Evolutionary conservation across 1,284 basidiomycete species (phyloP), one percentile per base, ranked within the genome.

Genomic region (Tranzscheliella williamsii): DNA sequence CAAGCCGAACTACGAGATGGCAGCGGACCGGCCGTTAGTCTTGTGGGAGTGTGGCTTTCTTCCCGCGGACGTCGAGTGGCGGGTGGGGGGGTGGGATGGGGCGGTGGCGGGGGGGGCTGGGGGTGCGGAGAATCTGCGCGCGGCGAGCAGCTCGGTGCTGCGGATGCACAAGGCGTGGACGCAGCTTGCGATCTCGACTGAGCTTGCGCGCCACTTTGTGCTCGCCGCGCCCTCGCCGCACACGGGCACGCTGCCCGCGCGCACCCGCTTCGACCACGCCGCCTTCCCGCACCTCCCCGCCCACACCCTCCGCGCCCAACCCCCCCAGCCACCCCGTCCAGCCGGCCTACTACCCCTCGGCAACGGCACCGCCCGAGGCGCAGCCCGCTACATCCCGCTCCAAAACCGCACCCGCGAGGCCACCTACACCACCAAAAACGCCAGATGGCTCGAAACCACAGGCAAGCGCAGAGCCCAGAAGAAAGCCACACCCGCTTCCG

Each of bases 1-100:
- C 13, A 94, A 93, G 78, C 95, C 94, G 0, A 85, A 85, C 47
- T 98, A 96, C 76, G 86, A 88, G 67, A 96, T 97, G 88, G 91
- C 91, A 4, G 87, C 91, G 52, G 88, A 86, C 1, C 82, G 95
- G 0, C 94, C 95, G 0, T 83, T 98, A 22, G 85, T 96, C 74
- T 84, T 99, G 3, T 96, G 92, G 88, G 87, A 91, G 36, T 94
- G 91, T 73, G 86, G 83, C 0, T 98, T 91, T 78, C 80, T 82
- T 12, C 83, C 84, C 5, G 79, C 80, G 12, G 85, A 86, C 32
- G 80, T 90, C 1, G 78, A 82, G 44, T 98, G 94, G 94, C 84
- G 85, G 24, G 85, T 84, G 3, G 86, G 86, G 20, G 58, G 76
- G 42, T 82, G 78, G 63, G 80, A 81, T 47, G 79, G 79, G 0